Percentiles rank a stretch among this genome's conserved stretches.
Conservation (phyloP, 164 flowering plant species). For the Berberis thunbergii region DNA sequence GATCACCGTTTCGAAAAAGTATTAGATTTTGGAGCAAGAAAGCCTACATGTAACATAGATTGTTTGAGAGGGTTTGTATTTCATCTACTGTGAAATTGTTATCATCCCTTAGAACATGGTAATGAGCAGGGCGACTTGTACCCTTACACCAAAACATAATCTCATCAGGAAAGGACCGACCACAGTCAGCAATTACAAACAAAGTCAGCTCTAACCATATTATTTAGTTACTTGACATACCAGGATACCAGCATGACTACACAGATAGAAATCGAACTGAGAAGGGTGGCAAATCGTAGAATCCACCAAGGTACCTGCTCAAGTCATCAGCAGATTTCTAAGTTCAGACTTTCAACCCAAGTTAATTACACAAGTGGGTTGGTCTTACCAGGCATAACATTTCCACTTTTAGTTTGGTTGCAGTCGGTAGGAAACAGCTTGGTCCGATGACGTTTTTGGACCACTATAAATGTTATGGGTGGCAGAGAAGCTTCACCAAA, state of each 20-base stretch:
- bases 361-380: not conserved
- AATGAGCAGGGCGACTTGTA: slow-evolving; percentile 56
- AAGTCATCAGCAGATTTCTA: not conserved
- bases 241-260: slow-evolving; percentile 67
- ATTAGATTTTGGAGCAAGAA: not conserved
- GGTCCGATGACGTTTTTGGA: slow-evolving; percentile 21
- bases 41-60: slow-evolving; percentile 50
- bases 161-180: not conserved
- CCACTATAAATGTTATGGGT: slow-evolving; percentile 53
- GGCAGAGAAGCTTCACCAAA: slow-evolving; percentile 17
- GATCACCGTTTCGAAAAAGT: not conserved
- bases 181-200: not conserved
- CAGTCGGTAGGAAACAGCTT: slow-evolving; percentile 16
- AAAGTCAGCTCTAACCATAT: not conserved
- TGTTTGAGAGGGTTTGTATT: slow-evolving; percentile 41
- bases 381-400: slow-evolving; percentile 8
- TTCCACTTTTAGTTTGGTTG: slow-evolving; percentile 3
- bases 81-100: slow-evolving; percentile 46
- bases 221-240: slow-evolving; percentile 11
- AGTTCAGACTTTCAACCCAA: not conserved
- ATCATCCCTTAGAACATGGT: slow-evolving; percentile 56
- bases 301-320: slow-evolving; percentile 63
- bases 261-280: slow-evolving; percentile 54
- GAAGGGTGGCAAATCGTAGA: slow-evolving; percentile 58
- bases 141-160: slow-evolving; percentile 29